Conservation (phyloP, 306 rosid genomes). For the Vicia villosa region DNA sequence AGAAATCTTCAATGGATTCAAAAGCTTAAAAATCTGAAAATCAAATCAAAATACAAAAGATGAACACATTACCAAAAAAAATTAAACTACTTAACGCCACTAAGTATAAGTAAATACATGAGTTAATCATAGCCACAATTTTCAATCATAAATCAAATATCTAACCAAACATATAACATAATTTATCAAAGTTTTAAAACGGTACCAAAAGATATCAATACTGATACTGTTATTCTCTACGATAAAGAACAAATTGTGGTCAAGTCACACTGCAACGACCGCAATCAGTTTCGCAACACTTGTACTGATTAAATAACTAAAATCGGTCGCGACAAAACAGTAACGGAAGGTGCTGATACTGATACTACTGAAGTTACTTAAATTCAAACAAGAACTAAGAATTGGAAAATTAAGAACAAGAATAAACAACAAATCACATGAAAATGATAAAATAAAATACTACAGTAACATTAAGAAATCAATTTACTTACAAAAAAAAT, state of each 20-base stretch:
- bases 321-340: no score
- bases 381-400: neutral
- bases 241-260: no score
- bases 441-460: neutral
- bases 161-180: neutral
- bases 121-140: neutral
- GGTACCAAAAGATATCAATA: no score
- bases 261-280: no score
- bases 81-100: constrained; percentile 16
- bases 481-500: neutral
- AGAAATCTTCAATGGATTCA: constrained; percentile 31
- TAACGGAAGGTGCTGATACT: no score
- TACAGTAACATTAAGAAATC: neutral
- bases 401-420: neutral
- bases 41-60: constrained; percentile 6
- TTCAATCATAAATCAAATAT: neutral
- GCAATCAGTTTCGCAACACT: no score
- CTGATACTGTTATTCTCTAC: no score
- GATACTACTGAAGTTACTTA: neutral
- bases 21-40: constrained; percentile 41
- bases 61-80: constrained; percentile 10
- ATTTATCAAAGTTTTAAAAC: neutral
- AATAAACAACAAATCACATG: constrained; percentile 4
- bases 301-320: no score
- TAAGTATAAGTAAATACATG: neutral